Evolutionary conservation across 2,329 filamentous ascomycete genomes (phyloP).

Genomic region (Xylaria sp.): DNA sequence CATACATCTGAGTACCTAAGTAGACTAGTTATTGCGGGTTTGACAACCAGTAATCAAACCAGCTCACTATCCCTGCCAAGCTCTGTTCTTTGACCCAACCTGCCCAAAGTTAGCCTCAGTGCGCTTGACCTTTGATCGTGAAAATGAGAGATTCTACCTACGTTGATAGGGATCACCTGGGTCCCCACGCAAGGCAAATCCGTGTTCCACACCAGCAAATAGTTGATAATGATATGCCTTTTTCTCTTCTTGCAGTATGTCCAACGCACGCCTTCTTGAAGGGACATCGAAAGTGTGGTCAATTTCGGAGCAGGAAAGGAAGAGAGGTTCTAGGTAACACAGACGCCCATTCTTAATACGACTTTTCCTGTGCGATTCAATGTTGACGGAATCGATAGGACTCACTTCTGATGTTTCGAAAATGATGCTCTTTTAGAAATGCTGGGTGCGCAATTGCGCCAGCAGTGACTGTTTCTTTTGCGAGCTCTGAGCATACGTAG

Average conservation of each 20-base stretch:
- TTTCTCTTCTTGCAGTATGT: constrained; percentile 55
- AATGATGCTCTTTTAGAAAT: constrained; percentile 60
- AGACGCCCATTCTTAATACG: background rate
- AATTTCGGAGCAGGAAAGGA: constrained; percentile 59
- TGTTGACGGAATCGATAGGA: background rate
- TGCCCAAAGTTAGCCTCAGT: constrained; percentile 22
- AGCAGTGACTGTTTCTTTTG: constrained; percentile 51
- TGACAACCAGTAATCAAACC: constrained; percentile 48
- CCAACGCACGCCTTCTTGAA: constrained; percentile 55
- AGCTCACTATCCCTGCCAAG: constrained; percentile 44
- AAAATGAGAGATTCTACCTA: constrained; percentile 38
- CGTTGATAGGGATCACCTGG: constrained; percentile 56
- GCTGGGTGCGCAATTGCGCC: constrained; percentile 65
- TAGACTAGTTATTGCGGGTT: constrained; percentile 6
- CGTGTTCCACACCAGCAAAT: constrained; percentile 70
- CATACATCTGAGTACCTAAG: too few species aligned
- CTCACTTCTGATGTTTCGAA: constrained; percentile 53
- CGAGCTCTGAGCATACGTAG: constrained; percentile 58
- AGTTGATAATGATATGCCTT: constrained; percentile 71
- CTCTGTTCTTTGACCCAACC: constrained; percentile 51
- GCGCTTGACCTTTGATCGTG: background rate
- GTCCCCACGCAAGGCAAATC: constrained; percentile 71
- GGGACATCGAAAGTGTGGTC: constrained; percentile 58
- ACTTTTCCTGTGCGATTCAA: background rate
- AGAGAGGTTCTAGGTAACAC: constrained; percentile 52